Evolutionary conservation across 306 rosid species (phyloP).

Genomic region (Prunus salicina): DNA sequence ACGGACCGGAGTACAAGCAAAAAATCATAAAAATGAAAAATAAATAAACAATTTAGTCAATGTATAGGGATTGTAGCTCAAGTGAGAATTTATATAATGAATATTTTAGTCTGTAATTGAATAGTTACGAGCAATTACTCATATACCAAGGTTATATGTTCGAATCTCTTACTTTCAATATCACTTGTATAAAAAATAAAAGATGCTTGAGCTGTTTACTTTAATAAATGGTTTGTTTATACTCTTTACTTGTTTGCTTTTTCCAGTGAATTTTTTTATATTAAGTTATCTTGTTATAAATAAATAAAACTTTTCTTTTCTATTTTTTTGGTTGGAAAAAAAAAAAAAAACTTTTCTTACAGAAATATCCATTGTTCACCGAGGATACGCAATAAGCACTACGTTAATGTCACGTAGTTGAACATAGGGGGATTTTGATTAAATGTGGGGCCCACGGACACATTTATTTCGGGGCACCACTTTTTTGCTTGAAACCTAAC

Average conservation of each 20-base stretch:
- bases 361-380: not conserved
- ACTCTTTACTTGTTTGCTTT: not conserved
- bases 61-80: no score
- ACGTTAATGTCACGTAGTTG: not conserved
- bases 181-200: no score
- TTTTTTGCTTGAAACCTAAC: constrained; percentile 5
- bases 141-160: fast-evolving
- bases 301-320: no score
- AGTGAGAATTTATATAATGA: no score
- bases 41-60: not conserved
- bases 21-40: no score
- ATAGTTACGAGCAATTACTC: no score
- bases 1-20: not conserved
- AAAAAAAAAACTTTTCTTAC: not conserved
- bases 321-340: no score
- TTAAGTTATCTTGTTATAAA: no score
- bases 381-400: not conserved
- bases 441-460: not conserved
- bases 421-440: not conserved
- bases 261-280: no score
- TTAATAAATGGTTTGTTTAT: not conserved
- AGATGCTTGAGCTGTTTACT: not conserved
- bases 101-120: no score
- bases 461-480: not conserved
- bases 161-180: fast-evolving